Evolutionary conservation across 495 filamentous ascomycete species (phyloP), one percentile per base, ranked within the genome.

Genomic region (Gamarada debralockiae): DNA sequence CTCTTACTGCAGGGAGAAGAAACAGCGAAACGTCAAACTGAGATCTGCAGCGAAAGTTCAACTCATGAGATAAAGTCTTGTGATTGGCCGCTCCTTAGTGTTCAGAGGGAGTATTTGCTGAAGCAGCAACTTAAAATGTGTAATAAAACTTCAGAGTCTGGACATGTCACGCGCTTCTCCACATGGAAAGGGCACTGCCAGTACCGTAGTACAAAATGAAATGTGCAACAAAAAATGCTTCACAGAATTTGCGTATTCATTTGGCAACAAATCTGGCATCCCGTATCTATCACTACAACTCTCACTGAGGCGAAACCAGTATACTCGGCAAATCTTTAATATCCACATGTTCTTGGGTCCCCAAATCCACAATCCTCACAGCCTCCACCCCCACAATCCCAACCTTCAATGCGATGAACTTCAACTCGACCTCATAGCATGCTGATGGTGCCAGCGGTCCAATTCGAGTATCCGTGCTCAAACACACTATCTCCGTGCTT

Each of bases 381-480:
- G 84, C 83, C 61, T 96, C 92, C 2, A 97, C 64, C 2, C 79
- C 75, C 8, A 97, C 74, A 15, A 92, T 74, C 0, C 93, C 93
- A 20, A 80, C 78, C 17, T 77, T 78, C 38, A 96, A 71, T 9
- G 91, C 83, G 23, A 96, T 70, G 46, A 97, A 89, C 52, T 85
- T 80, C 46, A 97, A 67, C 66, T 95, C 86, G 0, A 82, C 83
- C 14, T 85, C 83, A 56, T 90, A 87, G 55, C 91, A 96, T 0
- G 87, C 89, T 9, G 80, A 83, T 9, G 92, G 80, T 63, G 73
- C 82, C 46, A 83, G 80, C 37, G 90, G 89, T 0, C 93, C 92
- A 42, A 96, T 76, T 29, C 89, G 76, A 48, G 92, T 76, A 68
- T 96, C 90, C 4, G 89, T 86, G 55, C 85, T 95, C 39, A 96